Conservation (phyloP, 345 rosid species). For the Gossypium stocksii region DNA sequence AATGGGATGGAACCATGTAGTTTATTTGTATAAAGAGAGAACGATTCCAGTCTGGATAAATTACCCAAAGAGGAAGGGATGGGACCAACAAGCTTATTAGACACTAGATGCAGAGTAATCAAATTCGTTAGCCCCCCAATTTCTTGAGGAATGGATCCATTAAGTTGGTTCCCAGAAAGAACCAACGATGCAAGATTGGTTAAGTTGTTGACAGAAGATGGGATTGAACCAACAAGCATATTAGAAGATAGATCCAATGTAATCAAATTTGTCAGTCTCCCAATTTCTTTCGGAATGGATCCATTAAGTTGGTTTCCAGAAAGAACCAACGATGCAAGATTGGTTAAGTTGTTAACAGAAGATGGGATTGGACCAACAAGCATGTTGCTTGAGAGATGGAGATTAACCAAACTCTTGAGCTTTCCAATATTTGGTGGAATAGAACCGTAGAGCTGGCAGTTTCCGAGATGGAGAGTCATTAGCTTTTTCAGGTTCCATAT, state of each 20-base stretch:
- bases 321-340: not conserved
- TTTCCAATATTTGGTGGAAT: not conserved
- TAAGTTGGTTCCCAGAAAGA: fast-evolving
- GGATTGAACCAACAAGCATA: not conserved
- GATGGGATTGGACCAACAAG: not conserved
- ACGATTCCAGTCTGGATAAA: not conserved
- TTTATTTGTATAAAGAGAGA: not conserved
- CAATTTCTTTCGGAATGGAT: not conserved
- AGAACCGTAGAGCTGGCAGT: not conserved
- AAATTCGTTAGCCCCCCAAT: too few relatives aligned
- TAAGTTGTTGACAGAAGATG: not conserved
- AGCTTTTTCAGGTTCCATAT: conserved; percentile 4
- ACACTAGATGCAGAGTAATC: too few relatives aligned
- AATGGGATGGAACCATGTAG: not conserved
- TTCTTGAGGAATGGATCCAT: not conserved
- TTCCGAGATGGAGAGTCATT: not conserved
- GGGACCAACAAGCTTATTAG: too few relatives aligned
- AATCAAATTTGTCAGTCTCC: too few relatives aligned
- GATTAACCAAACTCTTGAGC: not conserved
- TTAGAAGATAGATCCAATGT: not conserved
- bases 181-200: not conserved
- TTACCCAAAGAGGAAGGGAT: not conserved
- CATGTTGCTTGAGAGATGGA: not conserved
- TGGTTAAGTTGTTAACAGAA: not conserved
- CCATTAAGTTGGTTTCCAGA: fast-evolving